Evolutionary conservation across 176 grass and related monocot genomes (phyloP), one percentile per base, ranked within the genome.

Genomic region (Phoenix roebelenii): DNA sequence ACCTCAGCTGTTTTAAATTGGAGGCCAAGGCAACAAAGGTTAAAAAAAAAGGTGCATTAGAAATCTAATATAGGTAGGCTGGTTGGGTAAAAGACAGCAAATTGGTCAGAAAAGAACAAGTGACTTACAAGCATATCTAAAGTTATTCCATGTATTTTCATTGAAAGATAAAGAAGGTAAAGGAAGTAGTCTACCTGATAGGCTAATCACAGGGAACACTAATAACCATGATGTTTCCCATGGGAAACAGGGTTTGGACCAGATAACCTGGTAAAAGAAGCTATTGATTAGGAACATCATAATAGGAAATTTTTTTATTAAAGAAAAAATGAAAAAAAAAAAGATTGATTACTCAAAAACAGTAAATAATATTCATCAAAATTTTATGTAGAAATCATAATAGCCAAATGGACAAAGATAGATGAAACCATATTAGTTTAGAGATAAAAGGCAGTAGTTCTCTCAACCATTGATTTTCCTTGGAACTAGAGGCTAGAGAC

Each of bases 181-280:
- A 49, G 25, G 48, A 49, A 65, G 28, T 19, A 22, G 32, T 68
- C 65, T 68, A 68, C 65, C 65, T 68, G 65, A 39, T 68, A 15
- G 52, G 18, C 65, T 68, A 68, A 18, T 56, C 54, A 54, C 52
- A 23, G 65, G 9, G 65, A 24, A 59, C 55, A 54, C 26, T 68
- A 68, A 55, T 68, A 68, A 68, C 52, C 65, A 68, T 55, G 65
- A 55, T 68, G 65, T 68, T 68, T 68, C 65, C 65, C 65, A 22
- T 56, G 65, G 26, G 65, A 68, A 68, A 56, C n/a, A 32, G 25
- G 52, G 65, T 68, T 68, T 24, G 17, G 52, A 68, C 65, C 65
- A 68, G 65, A 68, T 55, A 68, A 68, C 65, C 65, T 68, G 65
- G 65, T 68, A 55, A 29, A 68, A 39, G 50, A 56, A 55, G 26